A percentile compares a stretch with the other conserved stretches of the same genome.
Evolutionary conservation across 2,329 filamentous ascomycete genomes (phyloP).

Genomic region (Phaeomoniella chlamydospora): DNA sequence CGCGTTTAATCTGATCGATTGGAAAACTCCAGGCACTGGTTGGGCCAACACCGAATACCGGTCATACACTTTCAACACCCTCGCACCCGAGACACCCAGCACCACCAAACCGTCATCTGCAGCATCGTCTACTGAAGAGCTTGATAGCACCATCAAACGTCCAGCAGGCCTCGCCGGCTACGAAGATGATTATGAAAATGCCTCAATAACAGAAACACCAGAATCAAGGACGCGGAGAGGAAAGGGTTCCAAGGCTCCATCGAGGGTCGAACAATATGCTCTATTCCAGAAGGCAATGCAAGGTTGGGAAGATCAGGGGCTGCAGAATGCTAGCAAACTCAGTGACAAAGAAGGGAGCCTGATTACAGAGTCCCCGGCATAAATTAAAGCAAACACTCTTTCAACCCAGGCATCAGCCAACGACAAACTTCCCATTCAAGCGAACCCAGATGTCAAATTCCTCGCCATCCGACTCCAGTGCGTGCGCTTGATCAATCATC

Average conservation of each 20-base stretch:
- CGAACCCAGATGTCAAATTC: too few relatives aligned
- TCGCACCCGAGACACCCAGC: conserved; percentile 7
- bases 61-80: conserved; percentile 48
- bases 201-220: conserved; percentile 23
- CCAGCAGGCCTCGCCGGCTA: conserved; percentile 19
- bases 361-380: neutral
- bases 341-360: neutral
- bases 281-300: conserved; percentile 23
- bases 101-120: neutral
- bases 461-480: too few relatives aligned
- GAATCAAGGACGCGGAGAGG: conserved; percentile 26
- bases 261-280: conserved; percentile 20
- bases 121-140: neutral
- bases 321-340: conserved; percentile 15
- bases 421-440: too few relatives aligned
- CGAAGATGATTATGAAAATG: conserved; percentile 22
- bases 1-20: neutral
- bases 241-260: conserved; percentile 17
- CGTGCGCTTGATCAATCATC: too few relatives aligned
- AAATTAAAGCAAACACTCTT: neutral
- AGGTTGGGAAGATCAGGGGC: conserved; percentile 27
- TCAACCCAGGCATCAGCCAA: neutral
- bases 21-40: conserved; percentile 41
- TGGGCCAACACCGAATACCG: conserved; percentile 64
- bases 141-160: conserved; percentile 17